Conservation (phyloP, 768 basidiomycete genomes). For the Lactarius pseudohatsudake region DNA sequence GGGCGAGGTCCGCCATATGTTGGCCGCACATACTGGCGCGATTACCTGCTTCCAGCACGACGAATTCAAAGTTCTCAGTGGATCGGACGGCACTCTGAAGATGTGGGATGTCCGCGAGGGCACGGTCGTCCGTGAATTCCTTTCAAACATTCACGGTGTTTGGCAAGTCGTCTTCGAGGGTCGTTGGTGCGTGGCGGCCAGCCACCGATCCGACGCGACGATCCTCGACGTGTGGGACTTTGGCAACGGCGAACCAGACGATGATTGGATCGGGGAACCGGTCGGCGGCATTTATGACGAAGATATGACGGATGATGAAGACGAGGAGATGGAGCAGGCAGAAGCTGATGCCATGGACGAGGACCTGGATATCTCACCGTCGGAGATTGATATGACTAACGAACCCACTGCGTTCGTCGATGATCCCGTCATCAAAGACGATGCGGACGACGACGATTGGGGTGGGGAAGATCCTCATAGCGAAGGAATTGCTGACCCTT, state of each 20-base stretch:
- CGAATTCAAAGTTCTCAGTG: constrained; percentile 94
- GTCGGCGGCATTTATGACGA: constrained; percentile 75
- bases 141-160: constrained; percentile 90
- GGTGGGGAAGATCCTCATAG: constrained; percentile 12
- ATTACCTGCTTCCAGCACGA: constrained; percentile 99
- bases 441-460: constrained; percentile 19
- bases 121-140: constrained; percentile 77
- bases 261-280: constrained; percentile 83
- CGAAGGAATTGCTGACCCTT: constrained; percentile 1
- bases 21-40: constrained; percentile 93
- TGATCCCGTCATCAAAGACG: constrained; percentile 32
- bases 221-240: constrained; percentile 92
- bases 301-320: constrained; percentile 53
- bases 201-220: constrained; percentile 73
- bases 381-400: constrained; percentile 31
- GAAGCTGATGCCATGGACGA: constrained; percentile 77
- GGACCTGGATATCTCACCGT: constrained; percentile 43
- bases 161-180: constrained; percentile 99
- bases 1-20: constrained; percentile 74
- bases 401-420: constrained; percentile 29
- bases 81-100: constrained; percentile 94
- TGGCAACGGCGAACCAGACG: constrained; percentile 60
- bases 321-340: constrained; percentile 52
- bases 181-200: constrained; percentile 92
- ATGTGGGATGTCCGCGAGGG: constrained; percentile 97